phyloP scores from a whole-genome alignment of 176 grass and related monocot genomes.

The Oryza meyeriana region DNA sequence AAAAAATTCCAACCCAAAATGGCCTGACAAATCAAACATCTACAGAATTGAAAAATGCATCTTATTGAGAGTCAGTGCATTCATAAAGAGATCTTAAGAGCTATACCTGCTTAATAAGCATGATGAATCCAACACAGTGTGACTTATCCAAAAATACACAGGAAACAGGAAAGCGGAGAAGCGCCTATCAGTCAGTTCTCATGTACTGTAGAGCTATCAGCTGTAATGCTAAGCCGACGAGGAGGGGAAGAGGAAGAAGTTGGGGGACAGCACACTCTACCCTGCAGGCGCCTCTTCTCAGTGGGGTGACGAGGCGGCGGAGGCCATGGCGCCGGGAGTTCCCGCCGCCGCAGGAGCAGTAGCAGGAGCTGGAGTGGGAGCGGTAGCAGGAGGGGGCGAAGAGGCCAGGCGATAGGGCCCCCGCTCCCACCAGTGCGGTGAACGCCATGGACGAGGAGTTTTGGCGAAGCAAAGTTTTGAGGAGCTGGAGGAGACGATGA shows the following conservation, averaged over 20 bases:
- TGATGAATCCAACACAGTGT: neutral
- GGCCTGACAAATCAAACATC: neutral
- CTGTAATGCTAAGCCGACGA: neutral
- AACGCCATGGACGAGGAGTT: conserved; percentile 34
- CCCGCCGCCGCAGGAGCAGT: neutral
- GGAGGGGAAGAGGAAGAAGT: neutral
- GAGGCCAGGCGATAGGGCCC: neutral
- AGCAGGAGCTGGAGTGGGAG: neutral
- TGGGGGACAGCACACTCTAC: neutral
- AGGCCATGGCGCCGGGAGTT: neutral
- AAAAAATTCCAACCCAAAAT: neutral
- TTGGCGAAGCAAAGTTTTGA: neutral
- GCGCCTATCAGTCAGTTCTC: neutral
- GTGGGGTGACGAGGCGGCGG: conserved; percentile 3
- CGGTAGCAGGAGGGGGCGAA: neutral
- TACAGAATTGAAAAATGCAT: neutral
- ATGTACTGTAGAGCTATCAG: neutral
- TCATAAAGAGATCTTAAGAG: too few species aligned
- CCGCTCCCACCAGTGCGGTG: conserved; percentile 4
- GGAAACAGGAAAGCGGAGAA: neutral
- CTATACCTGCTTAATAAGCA: neutral
- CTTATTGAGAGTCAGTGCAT: neutral
- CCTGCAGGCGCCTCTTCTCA: neutral
- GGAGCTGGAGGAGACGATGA: neutral
- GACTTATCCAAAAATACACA: neutral